Conservation (phyloP, 2,329 filamentous ascomycete species). For the Fusarium sp. region DNA sequence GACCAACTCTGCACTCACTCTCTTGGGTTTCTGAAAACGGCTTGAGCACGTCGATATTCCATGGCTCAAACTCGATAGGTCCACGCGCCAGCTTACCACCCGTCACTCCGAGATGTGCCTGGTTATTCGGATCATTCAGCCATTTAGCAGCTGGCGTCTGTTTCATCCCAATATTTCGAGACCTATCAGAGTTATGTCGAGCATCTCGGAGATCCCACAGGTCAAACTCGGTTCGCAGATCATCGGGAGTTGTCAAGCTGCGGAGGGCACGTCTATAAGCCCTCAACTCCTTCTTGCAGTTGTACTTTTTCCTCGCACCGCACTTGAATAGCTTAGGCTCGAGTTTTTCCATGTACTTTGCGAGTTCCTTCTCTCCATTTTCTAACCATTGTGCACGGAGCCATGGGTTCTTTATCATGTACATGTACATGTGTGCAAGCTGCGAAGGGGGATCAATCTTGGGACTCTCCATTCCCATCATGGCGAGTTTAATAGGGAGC, state of each 20-base stretch:
- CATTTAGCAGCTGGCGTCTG: not conserved
- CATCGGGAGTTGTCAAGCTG: not conserved
- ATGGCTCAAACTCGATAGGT: not conserved
- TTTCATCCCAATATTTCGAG: not conserved
- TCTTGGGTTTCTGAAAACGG: conserved; percentile 2
- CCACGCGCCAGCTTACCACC: not conserved
- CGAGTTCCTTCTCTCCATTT: not conserved
- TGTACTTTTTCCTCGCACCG: not conserved
- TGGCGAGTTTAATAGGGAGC: not conserved
- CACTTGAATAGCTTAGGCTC: not conserved
- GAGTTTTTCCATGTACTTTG: not conserved
- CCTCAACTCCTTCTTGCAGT: not conserved
- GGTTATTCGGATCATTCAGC: not conserved
- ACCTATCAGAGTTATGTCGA: not conserved
- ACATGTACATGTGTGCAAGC: conserved; percentile 5
- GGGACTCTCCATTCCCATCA: conserved; percentile 20
- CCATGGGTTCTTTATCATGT: not conserved
- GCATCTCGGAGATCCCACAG: conserved; percentile 3
- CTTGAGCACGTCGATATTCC: not conserved
- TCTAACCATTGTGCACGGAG: not conserved
- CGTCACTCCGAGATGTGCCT: not conserved
- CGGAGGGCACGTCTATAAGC: not conserved
- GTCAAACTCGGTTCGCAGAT: not conserved
- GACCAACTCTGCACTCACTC: not conserved
- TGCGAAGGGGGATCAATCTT: conserved; percentile 10